Conservation (phyloP, 78 protist genomes). For the Ministeria vibrans region DNA sequence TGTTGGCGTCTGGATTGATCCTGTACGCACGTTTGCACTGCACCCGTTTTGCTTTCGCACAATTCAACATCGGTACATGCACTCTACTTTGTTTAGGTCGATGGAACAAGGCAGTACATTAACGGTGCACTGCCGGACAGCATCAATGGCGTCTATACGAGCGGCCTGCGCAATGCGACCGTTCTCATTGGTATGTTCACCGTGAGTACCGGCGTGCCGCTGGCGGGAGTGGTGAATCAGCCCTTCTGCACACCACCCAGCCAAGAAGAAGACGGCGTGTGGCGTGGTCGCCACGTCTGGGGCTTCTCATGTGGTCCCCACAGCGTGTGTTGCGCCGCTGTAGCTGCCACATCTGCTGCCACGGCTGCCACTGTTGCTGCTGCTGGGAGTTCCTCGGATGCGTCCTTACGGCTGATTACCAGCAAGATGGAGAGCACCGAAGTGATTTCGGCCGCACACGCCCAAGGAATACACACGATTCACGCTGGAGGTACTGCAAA, state of each 20-base stretch:
- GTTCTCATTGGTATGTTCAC: neutral
- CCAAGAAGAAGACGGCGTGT: neutral
- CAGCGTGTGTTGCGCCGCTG: neutral
- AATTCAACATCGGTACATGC: too few species aligned
- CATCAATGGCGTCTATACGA: neutral
- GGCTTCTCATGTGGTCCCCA: neutral
- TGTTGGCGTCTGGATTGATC: slow-evolving; percentile 11
- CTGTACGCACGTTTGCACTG: too few species aligned
- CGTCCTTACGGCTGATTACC: too few species aligned
- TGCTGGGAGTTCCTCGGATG: too few species aligned
- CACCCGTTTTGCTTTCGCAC: too few species aligned
- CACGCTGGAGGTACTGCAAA: too few species aligned
- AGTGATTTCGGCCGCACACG: neutral
- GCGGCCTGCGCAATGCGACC: neutral
- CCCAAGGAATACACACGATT: neutral
- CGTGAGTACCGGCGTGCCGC: neutral
- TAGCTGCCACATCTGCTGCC: neutral
- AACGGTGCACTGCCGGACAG: neutral
- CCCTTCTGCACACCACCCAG: neutral
- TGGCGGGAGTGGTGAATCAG: slow-evolving; percentile 2
- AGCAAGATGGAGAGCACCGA: neutral
- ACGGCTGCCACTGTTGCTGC: neutral
- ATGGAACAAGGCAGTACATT: slow-evolving; percentile 1
- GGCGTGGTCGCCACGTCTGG: neutral
- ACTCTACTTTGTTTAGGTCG: too few species aligned